Conservation (phyloP, 169 alveolate species). For the Plasmodium cynomolgi region DNA sequence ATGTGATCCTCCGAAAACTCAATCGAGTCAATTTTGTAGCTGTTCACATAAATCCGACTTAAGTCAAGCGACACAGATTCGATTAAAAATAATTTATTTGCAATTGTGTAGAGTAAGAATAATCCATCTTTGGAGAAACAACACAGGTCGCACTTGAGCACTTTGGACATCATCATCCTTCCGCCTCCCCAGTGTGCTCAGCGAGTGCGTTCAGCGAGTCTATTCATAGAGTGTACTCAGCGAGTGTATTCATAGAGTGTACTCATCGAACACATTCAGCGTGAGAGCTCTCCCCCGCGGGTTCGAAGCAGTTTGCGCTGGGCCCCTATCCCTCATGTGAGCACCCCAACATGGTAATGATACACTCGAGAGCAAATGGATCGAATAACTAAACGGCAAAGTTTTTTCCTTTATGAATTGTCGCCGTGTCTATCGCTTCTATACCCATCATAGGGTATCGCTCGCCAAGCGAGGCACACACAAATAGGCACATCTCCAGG, state of each 20-base stretch:
- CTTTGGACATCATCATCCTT: constrained; percentile 2
- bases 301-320: background rate
- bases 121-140: constrained; percentile 42
- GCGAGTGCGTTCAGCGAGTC: too few relatives aligned
- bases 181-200: background rate
- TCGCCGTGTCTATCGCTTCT: background rate
- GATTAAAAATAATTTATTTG: constrained; percentile 20
- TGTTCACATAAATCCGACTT: constrained; percentile 12
- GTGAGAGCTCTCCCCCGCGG: background rate
- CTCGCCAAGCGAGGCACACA: background rate
- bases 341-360: background rate
- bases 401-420: background rate
- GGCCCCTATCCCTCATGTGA: background rate
- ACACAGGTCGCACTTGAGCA: constrained; percentile 10
- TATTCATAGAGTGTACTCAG: too few relatives aligned
- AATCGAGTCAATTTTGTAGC: constrained; percentile 27
- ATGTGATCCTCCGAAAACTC: constrained; percentile 22
- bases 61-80: background rate
- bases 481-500: background rate
- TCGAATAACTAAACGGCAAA: background rate
- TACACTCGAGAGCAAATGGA: background rate
- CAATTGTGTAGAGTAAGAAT: constrained; percentile 25
- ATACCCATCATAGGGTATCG: background rate
- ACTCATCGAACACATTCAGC: background rate
- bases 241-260: background rate